A percentile compares a stretch with the other conserved stretches of the same genome.
Conservation (phyloP, 768 basidiomycete species). For the Thelephora aurantiotincta region DNA sequence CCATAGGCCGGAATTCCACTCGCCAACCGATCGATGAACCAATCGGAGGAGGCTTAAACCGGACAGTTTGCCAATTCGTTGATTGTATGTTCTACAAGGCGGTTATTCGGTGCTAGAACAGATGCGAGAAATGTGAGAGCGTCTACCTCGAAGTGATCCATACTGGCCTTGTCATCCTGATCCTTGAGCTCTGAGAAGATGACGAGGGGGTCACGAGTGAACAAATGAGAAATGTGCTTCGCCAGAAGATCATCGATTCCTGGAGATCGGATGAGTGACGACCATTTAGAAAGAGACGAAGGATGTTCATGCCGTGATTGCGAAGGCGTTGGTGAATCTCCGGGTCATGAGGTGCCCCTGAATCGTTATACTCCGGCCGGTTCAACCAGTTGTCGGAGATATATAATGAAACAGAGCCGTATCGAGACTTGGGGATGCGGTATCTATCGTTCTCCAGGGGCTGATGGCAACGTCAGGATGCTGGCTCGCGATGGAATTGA, state of each 20-base stretch:
- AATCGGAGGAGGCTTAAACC: constrained; percentile 96
- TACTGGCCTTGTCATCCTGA: constrained; percentile 78
- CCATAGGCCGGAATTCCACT: constrained; percentile 98
- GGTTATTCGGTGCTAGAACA: not conserved
- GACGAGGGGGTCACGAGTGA: constrained; percentile 95
- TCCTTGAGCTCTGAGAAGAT: constrained; percentile 88
- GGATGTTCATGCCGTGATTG: constrained; percentile 48
- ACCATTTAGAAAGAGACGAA: not conserved
- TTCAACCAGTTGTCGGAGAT: constrained; percentile 80
- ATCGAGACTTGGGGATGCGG: constrained; percentile 89
- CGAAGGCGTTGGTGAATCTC: constrained; percentile 58
- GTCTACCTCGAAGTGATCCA: constrained; percentile 89
- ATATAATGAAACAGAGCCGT: constrained; percentile 92
- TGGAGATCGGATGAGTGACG: constrained; percentile 16
- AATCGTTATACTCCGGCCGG: constrained; percentile 91
- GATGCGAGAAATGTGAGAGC: not conserved
- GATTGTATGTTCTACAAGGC: constrained; percentile 82
- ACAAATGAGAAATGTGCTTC: constrained; percentile 87
- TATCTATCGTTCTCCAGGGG: constrained; percentile 64
- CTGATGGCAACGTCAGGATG: constrained; percentile 23
- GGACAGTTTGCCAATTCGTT: constrained; percentile 97
- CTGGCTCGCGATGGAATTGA: constrained; percentile 1
- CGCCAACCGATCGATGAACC: constrained; percentile 93
- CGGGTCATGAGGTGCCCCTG: constrained; percentile 63
- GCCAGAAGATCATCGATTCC: constrained; percentile 80